Evolutionary conservation across 257 asterid species (phyloP), one percentile per base, ranked within the genome.

Genomic region (Oldenlandia corymbosa): DNA sequence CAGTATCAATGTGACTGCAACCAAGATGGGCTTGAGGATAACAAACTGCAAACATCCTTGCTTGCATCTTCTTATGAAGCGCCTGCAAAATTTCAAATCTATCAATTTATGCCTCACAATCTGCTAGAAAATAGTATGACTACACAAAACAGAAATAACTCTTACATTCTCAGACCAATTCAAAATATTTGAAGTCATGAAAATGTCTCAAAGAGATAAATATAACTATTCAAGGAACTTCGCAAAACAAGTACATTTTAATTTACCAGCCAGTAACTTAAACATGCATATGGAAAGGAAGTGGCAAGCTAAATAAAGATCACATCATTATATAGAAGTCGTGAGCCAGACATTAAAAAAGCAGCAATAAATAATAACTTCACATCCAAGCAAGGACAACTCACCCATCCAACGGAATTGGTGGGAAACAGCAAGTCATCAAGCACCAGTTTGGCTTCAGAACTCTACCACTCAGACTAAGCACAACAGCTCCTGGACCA

Each of bases 41-140:
- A 93, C 97, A 75, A 93, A 93, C 79, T 93, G 99, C 85, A 93
- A 71, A 79, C 96, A 87, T 34, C 96, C 99, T 75, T 93, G 97
- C 76, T 93, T 93, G 83, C 95, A 93, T 71, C 95, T 84, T 79
- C 97, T 82, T 71, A 93, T 90, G 76, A 93, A 93, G 77, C 94
- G 96, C 82, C 99, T 90, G 95, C 87, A 80, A 47, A 41, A 30
- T 55, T 32, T 67, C n/a, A 64, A 60, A 60, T 48, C 23, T 30
- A 60, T 49, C 32, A 56, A 34, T 61, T 18, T 30, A 21, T 26
- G 24, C 20, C 58, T 48, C 18, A 37, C 28, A 34, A 49, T 32
- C 30, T 2, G 5, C 43, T 24, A 27, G 20, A 10, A 28, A 32
- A 30, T 45, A 3, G 39, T 37, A 37, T 32, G 20, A 13, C 36